Evolutionary conservation across 2,329 filamentous ascomycete genomes (phyloP), one percentile per base, ranked within the genome.

Genomic region (Ceratocystis albifundus): DNA sequence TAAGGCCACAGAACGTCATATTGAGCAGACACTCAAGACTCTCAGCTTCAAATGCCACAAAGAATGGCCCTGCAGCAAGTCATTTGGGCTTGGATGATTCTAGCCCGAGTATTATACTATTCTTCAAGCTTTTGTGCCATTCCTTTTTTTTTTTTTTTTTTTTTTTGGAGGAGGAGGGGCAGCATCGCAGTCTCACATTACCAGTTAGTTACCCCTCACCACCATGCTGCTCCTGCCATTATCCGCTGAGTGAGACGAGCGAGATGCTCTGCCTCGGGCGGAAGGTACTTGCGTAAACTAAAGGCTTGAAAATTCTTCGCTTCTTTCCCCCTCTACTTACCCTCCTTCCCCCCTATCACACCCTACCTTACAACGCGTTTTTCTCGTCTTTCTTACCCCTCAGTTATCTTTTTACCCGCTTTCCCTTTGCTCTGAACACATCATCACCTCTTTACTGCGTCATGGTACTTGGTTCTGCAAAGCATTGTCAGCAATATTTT

Each of bases 291-390:
- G 48, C 48, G n/a, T 53, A 53, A 53, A 50, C n/a, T 22, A 3
- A 25, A 25, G 10, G 44, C 17, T n/a, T 65, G 62, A 55, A 65
- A 48, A 65, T 10, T 55, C 44, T 65, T 65, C 62, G 57, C 62
- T 57, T 65, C 48, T 48, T 45, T 36, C 32, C n/a, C 62, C 48
- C 59, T 30, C 5, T 10, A 41, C 44, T 22, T 22, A 25, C 36
- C 6, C 20, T 22, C 32, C 48, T 4, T 6, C 8, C 48, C 22
- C 48, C n/a, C n/a, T n/a, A n/a, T n/a, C n/a, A n/a, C n/a, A n/a
- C n/a, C n/a, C n/a, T n/a, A n/a, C n/a, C n/a, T n/a, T 25, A 25
- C n/a, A 22, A 20, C 6, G 4, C 48, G 25, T 2, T 53, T 53
- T 12, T 12, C 48, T 7, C 20, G 8, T 22, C 6, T 64, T n/a